These are phyloP conservation scores for Coniella vitis DNA, from an alignment of 2,329 filamentous ascomycete species.

Conservation along the genomic window DNA sequence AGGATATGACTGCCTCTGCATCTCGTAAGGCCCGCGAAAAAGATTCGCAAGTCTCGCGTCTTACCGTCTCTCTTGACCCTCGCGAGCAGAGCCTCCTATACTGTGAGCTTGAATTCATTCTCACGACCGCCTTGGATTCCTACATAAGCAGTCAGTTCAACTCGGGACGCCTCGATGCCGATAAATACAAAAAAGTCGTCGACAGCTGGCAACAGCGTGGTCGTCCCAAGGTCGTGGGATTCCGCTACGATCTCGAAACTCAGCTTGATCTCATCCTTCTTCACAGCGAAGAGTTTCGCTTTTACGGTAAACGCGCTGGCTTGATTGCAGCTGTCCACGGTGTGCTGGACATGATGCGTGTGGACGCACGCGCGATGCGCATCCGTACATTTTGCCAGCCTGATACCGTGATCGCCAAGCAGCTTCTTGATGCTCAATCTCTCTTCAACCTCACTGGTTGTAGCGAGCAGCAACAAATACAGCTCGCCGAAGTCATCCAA, in stretches of 20 bases:
- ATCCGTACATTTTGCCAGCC: constrained; percentile 52
- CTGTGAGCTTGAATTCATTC: constrained; percentile 50
- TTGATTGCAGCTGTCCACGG: constrained; percentile 37
- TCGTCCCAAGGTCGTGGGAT: constrained; percentile 47
- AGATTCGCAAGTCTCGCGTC: constrained; percentile 23
- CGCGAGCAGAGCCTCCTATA: constrained; percentile 53
- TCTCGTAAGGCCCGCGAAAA: constrained; percentile 24
- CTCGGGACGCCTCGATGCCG: constrained; percentile 45
- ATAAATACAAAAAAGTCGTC: constrained; percentile 44
- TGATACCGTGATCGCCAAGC: constrained; percentile 51
- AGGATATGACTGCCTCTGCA: constrained; percentile 13
- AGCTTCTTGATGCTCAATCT: constrained; percentile 46
- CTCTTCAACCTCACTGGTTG: constrained; percentile 44
- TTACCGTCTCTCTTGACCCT: constrained; percentile 44
- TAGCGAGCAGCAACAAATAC: constrained; percentile 35
- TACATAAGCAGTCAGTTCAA: constrained; percentile 48
- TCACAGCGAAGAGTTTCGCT: constrained; percentile 47
- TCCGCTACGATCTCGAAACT: constrained; percentile 54
- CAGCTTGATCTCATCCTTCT: constrained; percentile 48
- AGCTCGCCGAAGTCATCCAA: constrained; percentile 42
- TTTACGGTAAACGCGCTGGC: constrained; percentile 42
- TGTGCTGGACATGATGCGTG: constrained; percentile 45
- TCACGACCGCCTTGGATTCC: constrained; percentile 43
- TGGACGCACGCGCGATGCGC: constrained; percentile 45
- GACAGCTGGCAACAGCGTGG: constrained; percentile 47